Conservation (phyloP, 2,329 filamentous ascomycete species). For the Graphilbum sp. region DNA sequence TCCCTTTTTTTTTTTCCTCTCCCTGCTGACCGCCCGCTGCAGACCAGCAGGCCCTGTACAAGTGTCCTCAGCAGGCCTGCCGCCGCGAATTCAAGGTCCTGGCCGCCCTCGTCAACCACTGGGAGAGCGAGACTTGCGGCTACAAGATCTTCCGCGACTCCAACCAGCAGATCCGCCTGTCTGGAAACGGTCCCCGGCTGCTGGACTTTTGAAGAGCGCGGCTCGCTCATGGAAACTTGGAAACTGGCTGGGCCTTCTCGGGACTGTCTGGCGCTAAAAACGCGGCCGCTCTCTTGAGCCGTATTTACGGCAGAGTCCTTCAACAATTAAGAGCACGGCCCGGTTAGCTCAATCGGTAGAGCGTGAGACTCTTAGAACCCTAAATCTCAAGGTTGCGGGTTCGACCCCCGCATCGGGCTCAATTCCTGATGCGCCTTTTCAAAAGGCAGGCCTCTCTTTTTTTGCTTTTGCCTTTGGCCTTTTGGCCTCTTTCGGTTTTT, state of each 20-base stretch:
- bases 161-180: too few species aligned
- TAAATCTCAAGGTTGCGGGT: slow-evolving; percentile 25
- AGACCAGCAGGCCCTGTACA: slow-evolving; percentile 23
- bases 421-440: slow-evolving; percentile 19
- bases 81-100: slow-evolving; percentile 21
- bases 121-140: slow-evolving; percentile 26
- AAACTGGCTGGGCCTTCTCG: too few species aligned
- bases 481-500: neutral
- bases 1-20: neutral
- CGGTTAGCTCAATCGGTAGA: slow-evolving; percentile 56
- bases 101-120: slow-evolving; percentile 23
- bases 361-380: slow-evolving; percentile 62
- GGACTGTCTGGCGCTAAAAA: too few species aligned
- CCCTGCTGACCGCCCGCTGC: neutral
- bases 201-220: too few species aligned
- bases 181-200: too few species aligned
- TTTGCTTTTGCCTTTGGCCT: neutral
- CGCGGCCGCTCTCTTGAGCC: too few species aligned
- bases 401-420: slow-evolving; percentile 31
- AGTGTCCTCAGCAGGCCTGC: slow-evolving; percentile 22
- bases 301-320: too few species aligned
- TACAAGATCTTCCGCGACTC: slow-evolving; percentile 21
- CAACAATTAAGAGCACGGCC: slow-evolving; percentile 16
- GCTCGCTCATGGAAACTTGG: too few species aligned
- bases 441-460: neutral